phyloP scores from a whole-genome alignment of 148 eudicot species.

The Chenopodium suecicum region DNA sequence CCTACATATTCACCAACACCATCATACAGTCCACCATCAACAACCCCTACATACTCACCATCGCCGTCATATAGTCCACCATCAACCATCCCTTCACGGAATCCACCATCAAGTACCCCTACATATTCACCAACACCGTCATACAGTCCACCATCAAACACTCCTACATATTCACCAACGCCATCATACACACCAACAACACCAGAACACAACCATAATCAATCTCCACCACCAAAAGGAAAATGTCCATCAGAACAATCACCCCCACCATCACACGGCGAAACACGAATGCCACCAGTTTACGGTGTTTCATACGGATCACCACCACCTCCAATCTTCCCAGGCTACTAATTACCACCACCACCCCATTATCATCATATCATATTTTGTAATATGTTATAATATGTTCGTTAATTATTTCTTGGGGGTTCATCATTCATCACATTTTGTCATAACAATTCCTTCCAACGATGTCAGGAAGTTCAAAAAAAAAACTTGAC shows the following conservation, averaged over 20 bases:
- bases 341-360: slow-evolving; percentile 6
- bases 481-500: slow-evolving; percentile 9
- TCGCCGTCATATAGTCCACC: not conserved
- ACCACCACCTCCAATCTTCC: slow-evolving; percentile 19
- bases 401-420: slow-evolving; percentile 2
- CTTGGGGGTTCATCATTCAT: not conserved
- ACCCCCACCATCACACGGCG: not conserved
- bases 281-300: slow-evolving; percentile 15
- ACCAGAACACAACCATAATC: not conserved
- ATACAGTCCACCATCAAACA: not conserved
- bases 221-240: not conserved
- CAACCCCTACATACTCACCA: not conserved
- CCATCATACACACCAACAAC: slow-evolving; percentile 9
- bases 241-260: not conserved
- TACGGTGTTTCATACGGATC: slow-evolving; percentile 11
- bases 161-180: not conserved
- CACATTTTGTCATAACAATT: slow-evolving; percentile 6
- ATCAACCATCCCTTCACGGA: not conserved
- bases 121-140: not conserved
- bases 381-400: not conserved
- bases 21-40: not conserved
- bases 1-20: not conserved
- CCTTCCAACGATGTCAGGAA: slow-evolving; percentile 8
- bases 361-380: not conserved
- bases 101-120: not conserved